phyloP scores from a whole-genome alignment of 2,329 filamentous ascomycete species.

The Nigrospora oryzae region DNA sequence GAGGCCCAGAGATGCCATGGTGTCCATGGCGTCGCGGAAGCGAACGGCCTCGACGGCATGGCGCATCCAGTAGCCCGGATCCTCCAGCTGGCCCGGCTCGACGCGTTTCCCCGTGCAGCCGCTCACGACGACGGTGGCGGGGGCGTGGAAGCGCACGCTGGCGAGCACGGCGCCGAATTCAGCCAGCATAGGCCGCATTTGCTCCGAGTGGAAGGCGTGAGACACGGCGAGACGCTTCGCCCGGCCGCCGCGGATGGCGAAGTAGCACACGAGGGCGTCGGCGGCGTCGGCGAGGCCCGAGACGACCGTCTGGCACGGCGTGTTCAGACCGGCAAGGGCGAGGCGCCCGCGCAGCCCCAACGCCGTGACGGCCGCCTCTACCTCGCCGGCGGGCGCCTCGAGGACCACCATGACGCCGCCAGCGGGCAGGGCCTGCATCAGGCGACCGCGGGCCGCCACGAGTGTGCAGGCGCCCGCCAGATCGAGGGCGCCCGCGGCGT shows the following conservation, averaged over 20 bases:
- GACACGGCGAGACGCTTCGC: constrained; percentile 10
- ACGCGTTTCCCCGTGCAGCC: constrained; percentile 12
- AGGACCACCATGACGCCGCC: constrained; percentile 18
- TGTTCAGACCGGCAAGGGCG: constrained; percentile 15
- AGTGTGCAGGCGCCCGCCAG: constrained; percentile 20
- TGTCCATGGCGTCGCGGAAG: constrained; percentile 18
- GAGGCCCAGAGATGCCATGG: constrained; percentile 12
- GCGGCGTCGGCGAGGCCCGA: constrained; percentile 15
- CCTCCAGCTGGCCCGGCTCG: constrained; percentile 11
- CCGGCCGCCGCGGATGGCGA: constrained; percentile 10
- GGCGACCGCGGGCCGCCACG: constrained; percentile 19
- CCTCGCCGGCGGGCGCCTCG: constrained; percentile 13
- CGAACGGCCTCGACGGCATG: constrained; percentile 18
- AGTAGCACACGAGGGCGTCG: constrained; percentile 7
- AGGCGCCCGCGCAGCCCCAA: constrained; percentile 4
- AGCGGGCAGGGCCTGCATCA: constrained; percentile 16
- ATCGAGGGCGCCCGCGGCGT: constrained; percentile 21
- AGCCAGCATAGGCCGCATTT: constrained; percentile 15
- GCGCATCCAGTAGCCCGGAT: constrained; percentile 18
- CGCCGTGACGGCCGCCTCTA: constrained; percentile 9
- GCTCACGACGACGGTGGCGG: constrained; percentile 13
- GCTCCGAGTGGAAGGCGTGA: constrained; percentile 19
- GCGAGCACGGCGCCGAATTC: constrained; percentile 13
- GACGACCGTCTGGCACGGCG: constrained; percentile 17
- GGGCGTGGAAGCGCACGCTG: constrained; percentile 10